Evolutionary conservation across 2,329 filamentous ascomycete species (phyloP).

Genomic region (Aureobasidium sp.): DNA sequence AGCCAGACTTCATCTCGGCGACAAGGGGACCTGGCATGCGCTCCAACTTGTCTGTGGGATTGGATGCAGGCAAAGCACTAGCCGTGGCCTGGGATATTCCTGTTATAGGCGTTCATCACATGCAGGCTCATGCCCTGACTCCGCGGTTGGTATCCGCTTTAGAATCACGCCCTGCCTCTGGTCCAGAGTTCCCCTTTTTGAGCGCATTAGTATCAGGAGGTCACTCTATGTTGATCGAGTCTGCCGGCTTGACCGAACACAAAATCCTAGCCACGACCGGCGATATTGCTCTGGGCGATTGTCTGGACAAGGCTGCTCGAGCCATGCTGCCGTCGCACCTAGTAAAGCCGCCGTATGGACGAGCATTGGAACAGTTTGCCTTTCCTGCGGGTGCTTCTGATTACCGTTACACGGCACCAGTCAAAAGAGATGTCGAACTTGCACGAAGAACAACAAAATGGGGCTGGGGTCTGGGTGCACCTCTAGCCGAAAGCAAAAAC

Average conservation of each 20-base stretch:
- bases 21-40: slow-evolving; percentile 89
- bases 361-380: slow-evolving; percentile 70
- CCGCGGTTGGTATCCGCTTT: slow-evolving; percentile 67
- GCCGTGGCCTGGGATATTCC: slow-evolving; percentile 77
- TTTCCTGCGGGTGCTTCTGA: slow-evolving; percentile 48
- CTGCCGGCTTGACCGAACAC: slow-evolving; percentile 61
- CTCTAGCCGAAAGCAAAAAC: slow-evolving; percentile 51
- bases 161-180: slow-evolving; percentile 21
- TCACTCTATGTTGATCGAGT: slow-evolving; percentile 80
- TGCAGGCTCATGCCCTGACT: slow-evolving; percentile 93
- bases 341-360: slow-evolving; percentile 71
- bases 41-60: slow-evolving; percentile 66
- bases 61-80: slow-evolving; percentile 82
- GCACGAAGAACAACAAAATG: slow-evolving; percentile 41
- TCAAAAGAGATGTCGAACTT: slow-evolving; percentile 53
- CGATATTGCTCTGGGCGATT: slow-evolving; percentile 86
- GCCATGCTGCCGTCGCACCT: slow-evolving; percentile 59
- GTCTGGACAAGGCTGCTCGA: slow-evolving; percentile 80
- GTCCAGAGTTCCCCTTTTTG: slow-evolving; percentile 68
- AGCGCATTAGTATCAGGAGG: slow-evolving; percentile 87
- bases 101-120: slow-evolving; percentile 83
- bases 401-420: slow-evolving; percentile 55
- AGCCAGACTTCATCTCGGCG: slow-evolving; percentile 78
- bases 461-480: slow-evolving; percentile 64
- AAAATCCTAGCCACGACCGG: slow-evolving; percentile 62